Evolutionary conservation across 164 flowering plant species (phyloP), one percentile per base, ranked within the genome.

Genomic region (Pachysandra terminalis): DNA sequence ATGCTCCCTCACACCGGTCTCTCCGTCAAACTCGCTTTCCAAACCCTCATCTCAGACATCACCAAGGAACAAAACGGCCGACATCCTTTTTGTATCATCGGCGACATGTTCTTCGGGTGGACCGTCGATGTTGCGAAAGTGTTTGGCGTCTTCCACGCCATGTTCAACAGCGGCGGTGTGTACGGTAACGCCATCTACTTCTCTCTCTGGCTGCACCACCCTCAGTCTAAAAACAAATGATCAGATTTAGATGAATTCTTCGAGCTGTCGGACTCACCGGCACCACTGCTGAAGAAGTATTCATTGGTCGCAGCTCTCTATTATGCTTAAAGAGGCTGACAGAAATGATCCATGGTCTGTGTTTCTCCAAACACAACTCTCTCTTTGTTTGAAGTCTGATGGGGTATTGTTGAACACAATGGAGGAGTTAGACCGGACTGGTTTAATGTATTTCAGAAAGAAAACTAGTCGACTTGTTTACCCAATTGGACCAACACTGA

Each of bases 151-250:
- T 80, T 71, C 35, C 84, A 84, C 48, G 78, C 75, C 0, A 25
- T 81, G 7, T 86, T 86, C 70, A 73, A 75, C 59, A 76, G 74
- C 1, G 56, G 73, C 14, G 80, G 85, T 4, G 88, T 77, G 1
- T 86, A 56, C 40, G 85, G 88, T 10, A 54, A 81, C 68, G 87
- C 81, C 0, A 72, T 79, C 63, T 86, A 82, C 56, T 71, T 75
- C 67, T 81, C 90, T 24, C n/a, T 74, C 0, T 86, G 85, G 85
- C 28, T 35, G 13, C 66, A 73, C 52, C 57, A 78, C 2, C 87
- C 86, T 40, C 80, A 75, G 17, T 55, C 51, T 22, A 56, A 49
- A 66, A 0, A 54, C 35, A 0, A 61, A 66, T n/a, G n/a, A n/a
- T 1, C 27, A 10, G 51, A 45, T 45, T 3, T 64, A 0, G 65